These are phyloP conservation scores for Camellia sinensis DNA, from an alignment of 148 eudicot species.

Conservation along the genomic window DNA sequence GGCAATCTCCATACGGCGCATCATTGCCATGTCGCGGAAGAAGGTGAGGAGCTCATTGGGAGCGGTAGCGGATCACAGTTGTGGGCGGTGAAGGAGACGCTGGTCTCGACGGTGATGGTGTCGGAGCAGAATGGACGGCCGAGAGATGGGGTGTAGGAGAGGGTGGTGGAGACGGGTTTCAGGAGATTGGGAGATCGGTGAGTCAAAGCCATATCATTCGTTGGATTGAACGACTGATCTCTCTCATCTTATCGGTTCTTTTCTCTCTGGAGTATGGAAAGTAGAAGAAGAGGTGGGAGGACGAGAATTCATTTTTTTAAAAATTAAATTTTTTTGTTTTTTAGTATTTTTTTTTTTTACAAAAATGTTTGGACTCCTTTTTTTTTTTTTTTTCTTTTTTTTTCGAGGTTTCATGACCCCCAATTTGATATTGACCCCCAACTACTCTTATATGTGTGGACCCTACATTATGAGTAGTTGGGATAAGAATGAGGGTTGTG, in stretches of 20 bases:
- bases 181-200: constrained; percentile 25
- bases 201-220: constrained; percentile 35
- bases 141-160: constrained; percentile 23
- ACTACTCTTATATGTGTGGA: too few species aligned
- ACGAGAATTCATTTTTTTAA: too few species aligned
- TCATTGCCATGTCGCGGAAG: constrained; percentile 65
- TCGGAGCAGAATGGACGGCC: constrained; percentile 37
- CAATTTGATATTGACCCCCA: too few species aligned
- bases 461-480: too few species aligned
- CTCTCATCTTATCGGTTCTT: not conserved
- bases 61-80: constrained; percentile 66
- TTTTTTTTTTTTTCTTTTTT: too few species aligned
- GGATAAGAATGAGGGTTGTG: too few species aligned
- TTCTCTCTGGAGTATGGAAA: not conserved
- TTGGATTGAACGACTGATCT: constrained; percentile 4
- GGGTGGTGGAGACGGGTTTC: constrained; percentile 23
- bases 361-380: too few species aligned
- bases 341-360: too few species aligned
- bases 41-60: constrained; percentile 62
- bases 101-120: constrained; percentile 73
- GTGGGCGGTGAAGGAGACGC: constrained; percentile 77
- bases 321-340: too few species aligned
- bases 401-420: too few species aligned
- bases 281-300: not conserved
- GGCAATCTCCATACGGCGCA: constrained; percentile 97